These are phyloP conservation scores for Xanthoceras sorbifolium DNA, from an alignment of 345 rosid genomes.

Conservation along the genomic window DNA sequence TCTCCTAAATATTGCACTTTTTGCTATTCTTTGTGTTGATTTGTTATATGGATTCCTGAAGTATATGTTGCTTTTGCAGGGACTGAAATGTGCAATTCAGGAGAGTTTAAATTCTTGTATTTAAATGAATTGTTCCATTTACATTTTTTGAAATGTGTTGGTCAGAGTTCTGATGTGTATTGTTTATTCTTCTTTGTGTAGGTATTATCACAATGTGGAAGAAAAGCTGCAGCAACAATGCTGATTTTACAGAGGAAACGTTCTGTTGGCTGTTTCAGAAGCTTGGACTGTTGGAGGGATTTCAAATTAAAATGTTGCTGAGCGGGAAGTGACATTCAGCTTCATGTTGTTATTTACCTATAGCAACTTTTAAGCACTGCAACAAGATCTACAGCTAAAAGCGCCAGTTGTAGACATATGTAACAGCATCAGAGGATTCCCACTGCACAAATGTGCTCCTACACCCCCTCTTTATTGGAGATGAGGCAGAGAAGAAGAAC, in stretches of 20 bases:
- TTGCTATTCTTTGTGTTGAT: slow-evolving; percentile 29
- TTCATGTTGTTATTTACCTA: neutral
- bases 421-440: neutral
- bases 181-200: slow-evolving; percentile 19
- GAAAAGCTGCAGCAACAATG: slow-evolving; percentile 1
- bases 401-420: neutral
- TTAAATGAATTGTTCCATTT: slow-evolving; percentile 24
- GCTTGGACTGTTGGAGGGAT: neutral
- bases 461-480: too few relatives aligned
- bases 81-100: slow-evolving; percentile 52
- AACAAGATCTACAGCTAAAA: neutral
- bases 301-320: neutral
- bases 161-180: slow-evolving; percentile 2
- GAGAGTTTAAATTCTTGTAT: slow-evolving; percentile 41
- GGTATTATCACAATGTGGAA: slow-evolving; percentile 21
- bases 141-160: slow-evolving; percentile 1
- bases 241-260: neutral
- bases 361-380: neutral
- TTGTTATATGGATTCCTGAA: slow-evolving; percentile 35
- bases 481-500: neutral
- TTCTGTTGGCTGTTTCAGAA: neutral
- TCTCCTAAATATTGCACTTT: slow-evolving; percentile 8
- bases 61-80: slow-evolving; percentile 73
- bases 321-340: neutral
- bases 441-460: neutral